Evolutionary conservation across 2,329 filamentous ascomycete species (phyloP).

Genomic region (Cercospora sp.): DNA sequence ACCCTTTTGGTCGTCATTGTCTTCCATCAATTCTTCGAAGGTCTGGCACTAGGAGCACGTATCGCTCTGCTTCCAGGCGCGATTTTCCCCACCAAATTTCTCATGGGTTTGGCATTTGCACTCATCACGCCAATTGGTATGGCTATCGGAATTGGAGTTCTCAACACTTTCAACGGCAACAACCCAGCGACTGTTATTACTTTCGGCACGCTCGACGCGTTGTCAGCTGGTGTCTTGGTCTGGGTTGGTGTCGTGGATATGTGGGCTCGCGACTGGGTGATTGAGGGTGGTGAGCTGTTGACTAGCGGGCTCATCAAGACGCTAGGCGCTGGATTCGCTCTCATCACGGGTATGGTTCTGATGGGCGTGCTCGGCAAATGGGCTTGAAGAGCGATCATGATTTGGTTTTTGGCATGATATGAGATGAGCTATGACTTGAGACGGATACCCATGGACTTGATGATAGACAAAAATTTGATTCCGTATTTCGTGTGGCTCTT

Average conservation of each 20-base stretch:
- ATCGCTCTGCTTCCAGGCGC: conserved; percentile 65
- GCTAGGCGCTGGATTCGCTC: conserved; percentile 15
- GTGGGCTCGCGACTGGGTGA: conserved; percentile 73
- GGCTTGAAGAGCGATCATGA: conserved; percentile 31
- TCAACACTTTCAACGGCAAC: conserved; percentile 72
- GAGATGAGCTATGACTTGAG: conserved; percentile 7
- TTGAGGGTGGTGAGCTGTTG: conserved; percentile 25
- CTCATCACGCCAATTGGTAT: conserved; percentile 75
- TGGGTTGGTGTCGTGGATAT: conserved; percentile 81
- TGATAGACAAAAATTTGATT: background rate
- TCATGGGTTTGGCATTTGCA: conserved; percentile 65
- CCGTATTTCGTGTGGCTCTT: background rate
- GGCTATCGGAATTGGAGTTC: conserved; percentile 74
- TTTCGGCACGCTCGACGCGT: conserved; percentile 70
- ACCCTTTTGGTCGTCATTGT: conserved; percentile 65
- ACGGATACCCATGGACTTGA: conserved; percentile 3
- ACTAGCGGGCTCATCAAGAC: conserved; percentile 22
- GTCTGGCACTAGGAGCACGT: conserved; percentile 81
- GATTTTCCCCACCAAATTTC: conserved; percentile 51
- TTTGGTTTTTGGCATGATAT: background rate
- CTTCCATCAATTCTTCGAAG: conserved; percentile 93
- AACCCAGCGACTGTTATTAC: conserved; percentile 67
- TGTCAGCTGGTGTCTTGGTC: conserved; percentile 73
- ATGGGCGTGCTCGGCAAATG: conserved; percentile 27
- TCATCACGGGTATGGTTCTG: conserved; percentile 21